Conservation (phyloP, 345 rosid genomes). For the Populus nigra region DNA sequence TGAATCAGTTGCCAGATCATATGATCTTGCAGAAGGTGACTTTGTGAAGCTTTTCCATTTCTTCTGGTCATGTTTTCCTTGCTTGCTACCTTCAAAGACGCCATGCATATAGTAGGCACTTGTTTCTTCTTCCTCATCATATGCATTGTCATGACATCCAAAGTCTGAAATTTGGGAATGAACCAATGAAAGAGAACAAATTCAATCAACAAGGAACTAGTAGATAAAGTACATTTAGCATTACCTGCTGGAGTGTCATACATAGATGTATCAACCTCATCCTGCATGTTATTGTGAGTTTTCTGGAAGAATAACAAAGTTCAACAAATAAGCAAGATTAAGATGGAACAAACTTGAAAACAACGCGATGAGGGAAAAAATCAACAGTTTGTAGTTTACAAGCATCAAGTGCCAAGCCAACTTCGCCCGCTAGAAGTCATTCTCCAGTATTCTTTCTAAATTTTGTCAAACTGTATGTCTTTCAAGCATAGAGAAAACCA, state of each 20-base stretch:
- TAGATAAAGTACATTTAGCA: not conserved
- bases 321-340: constrained; percentile 8
- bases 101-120: constrained; percentile 65
- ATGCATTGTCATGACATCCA: constrained; percentile 52
- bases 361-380: not conserved
- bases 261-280: constrained; percentile 77
- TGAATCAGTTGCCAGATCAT: constrained; percentile 59
- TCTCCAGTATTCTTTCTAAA: not conserved
- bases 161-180: constrained; percentile 46
- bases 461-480: not conserved
- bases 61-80: constrained; percentile 56
- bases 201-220: constrained; percentile 13
- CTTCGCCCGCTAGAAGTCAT: not conserved
- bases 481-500: constrained; percentile 7
- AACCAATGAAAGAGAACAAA: constrained; percentile 22
- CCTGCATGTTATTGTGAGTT: constrained; percentile 72
- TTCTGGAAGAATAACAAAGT: constrained; percentile 38
- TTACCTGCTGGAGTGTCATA: constrained; percentile 75
- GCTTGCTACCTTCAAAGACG: constrained; percentile 53
- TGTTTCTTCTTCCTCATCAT: constrained; percentile 87
- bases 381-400: not conserved
- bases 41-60: constrained; percentile 56
- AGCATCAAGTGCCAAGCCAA: not conserved
- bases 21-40: constrained; percentile 50
- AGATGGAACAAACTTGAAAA: not conserved